Percentiles rank a stretch among this genome's conserved stretches.
Conservation (phyloP, 2,329 filamentous ascomycete species). For the Aspergillus sergii region DNA sequence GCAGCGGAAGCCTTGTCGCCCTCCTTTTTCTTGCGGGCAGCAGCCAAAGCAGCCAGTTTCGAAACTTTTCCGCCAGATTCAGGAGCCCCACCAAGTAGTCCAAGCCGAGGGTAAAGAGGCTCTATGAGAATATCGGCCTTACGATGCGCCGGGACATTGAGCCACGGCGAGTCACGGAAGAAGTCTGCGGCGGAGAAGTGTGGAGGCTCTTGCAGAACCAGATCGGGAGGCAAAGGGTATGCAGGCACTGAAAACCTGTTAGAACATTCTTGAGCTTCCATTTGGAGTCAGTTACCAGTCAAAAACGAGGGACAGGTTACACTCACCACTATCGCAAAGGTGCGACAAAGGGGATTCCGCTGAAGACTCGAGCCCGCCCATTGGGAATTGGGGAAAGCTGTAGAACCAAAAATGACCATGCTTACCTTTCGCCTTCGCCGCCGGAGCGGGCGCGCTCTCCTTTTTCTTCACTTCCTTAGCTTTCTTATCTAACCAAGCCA, state of each 20-base stretch:
- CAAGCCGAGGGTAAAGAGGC: slow-evolving; percentile 60
- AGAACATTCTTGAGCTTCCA: slow-evolving; percentile 39
- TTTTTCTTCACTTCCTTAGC: slow-evolving; percentile 41
- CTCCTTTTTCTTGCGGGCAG: slow-evolving; percentile 80
- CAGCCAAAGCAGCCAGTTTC: slow-evolving; percentile 87
- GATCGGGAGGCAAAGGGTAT: slow-evolving; percentile 28
- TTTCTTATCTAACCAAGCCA: slow-evolving; percentile 32
- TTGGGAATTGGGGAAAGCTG: slow-evolving; percentile 13
- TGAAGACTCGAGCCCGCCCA: slow-evolving; percentile 34
- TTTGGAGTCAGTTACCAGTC: slow-evolving; percentile 33
- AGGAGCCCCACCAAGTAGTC: slow-evolving; percentile 76
- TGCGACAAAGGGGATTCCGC: not conserved
- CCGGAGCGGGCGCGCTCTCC: slow-evolving; percentile 22
- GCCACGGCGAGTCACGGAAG: slow-evolving; percentile 86
- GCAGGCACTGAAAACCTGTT: slow-evolving; percentile 40
- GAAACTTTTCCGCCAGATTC: slow-evolving; percentile 71
- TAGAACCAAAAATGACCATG: slow-evolving; percentile 9
- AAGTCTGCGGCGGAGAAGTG: slow-evolving; percentile 59
- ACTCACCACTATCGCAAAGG: slow-evolving; percentile 14
- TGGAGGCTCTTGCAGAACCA: slow-evolving; percentile 27
- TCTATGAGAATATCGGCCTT: slow-evolving; percentile 65
- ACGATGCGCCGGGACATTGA: slow-evolving; percentile 68
- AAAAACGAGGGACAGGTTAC: slow-evolving; percentile 17
- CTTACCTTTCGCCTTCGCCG: slow-evolving; percentile 31
- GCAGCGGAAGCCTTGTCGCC: slow-evolving; percentile 56